Base-by-base conservation (phyloP, 2,329 filamentous ascomycete species). In the Aspergillus viridinutans region DNA sequence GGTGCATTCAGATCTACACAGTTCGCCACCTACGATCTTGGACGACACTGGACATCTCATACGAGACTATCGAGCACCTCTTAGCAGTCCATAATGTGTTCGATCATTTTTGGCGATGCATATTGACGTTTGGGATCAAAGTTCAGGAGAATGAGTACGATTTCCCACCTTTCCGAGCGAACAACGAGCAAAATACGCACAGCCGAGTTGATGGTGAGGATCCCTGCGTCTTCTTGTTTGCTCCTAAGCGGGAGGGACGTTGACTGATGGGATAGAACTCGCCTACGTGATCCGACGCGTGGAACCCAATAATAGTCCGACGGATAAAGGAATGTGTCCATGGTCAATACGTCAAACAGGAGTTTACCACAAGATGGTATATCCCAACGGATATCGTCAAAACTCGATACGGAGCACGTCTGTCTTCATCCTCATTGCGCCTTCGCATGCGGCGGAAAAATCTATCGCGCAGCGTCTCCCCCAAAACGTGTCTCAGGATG, bases 281-380 rank as follows among this genome's bases (percentile, higher is more conserved):
- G 40, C 58, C 14, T 61, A 61, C 29, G 59, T 61, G 47, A 54
- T 61, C 12, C 55, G 58, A 14, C 54, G 59, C 12, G 58, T 55
- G 9, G 58, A 62, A 38, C 45, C 17, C 25, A 58, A 62, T 23
- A 58, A 51, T 50, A 49, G 26, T 10, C 4, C 26, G 10, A 42
- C 25, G 8, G 40, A 49, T 4, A n/a, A 50, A 10, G 49, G 49
- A 17, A 40, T 50, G 25, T 53, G 42, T 21, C 59, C 58, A 20
- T 61, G 59, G 58, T 60, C 59, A 5, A 60, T 61, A 38, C 58
- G 58, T 12, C 59, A 61, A 51, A 60, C 59, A 12, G 59, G 52
- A 2, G 58, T 61, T 17, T 61, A 61, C 29, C 58, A 61, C 23
- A 48, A 55, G 42, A 20, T 58, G 56, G 40, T 40, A 50, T 55